Evolutionary conservation across 257 asterid species (phyloP), one percentile per base, ranked within the genome.

Genomic region (Fraxinus americana): DNA sequence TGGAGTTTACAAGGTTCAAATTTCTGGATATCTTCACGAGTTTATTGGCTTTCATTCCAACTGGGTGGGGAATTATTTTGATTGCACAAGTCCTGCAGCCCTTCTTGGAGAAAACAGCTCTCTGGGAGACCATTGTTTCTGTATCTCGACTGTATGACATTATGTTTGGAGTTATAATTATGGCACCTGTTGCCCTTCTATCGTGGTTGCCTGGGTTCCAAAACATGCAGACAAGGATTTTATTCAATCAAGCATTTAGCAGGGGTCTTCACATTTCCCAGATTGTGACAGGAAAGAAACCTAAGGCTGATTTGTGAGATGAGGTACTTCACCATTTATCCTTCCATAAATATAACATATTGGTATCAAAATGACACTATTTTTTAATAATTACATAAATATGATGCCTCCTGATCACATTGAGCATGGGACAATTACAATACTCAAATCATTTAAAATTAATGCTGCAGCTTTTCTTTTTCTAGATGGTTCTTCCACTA

Each of bases 161-260:
- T 41, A 87, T 92, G 97, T 91, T 95, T 79, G 99, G 98, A 70
- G 95, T 93, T 67, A 85, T 93, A 82, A 96, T 95, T 82, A 87
- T 95, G 98, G 83, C 72, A 75, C 99, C 99, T 1, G 88, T 93
- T 36, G 98, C 97, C 65, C 86, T 93, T 72, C 86, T 95, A 41
- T 95, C 99, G 68, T 95, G 99, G 99, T 82, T 93, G 84, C 98
- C 99, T 68, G 99, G 98, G 14, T 95, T 93, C 88, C 99, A 95
- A 80, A 90, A 96, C 73, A 95, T 93, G 99, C 99, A 95, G 90
- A 95, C 99, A 23, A 90, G 97, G 94, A 93, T 95, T 82, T 90
- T 95, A 48, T 93, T 95, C 88, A 95, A 95, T 79, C 94, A 95
- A 65, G 99, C 99, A 52, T 95, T 95, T 80, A 95, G 99, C 78